Evolutionary conservation across 169 alveolate species (phyloP), one percentile per base, ranked within the genome.

Genomic region (Cryptosporidium felis): DNA sequence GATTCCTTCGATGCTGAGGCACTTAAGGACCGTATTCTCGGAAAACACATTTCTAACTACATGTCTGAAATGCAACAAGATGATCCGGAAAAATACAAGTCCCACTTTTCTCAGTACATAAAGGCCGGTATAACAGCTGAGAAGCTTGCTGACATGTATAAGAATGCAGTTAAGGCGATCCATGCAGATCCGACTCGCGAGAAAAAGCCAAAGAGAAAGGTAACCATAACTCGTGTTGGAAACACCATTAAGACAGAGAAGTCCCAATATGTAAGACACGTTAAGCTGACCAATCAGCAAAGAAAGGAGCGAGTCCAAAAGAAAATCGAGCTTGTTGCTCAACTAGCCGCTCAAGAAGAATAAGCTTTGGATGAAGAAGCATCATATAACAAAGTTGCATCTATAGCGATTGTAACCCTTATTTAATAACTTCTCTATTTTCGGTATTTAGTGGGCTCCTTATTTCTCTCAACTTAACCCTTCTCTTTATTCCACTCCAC

Each of bases 11-110:
- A 97, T 82, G 98, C 99, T 21, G 98, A 95, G 80, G 99, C 90
- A 46, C 99, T 97, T 94, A 96, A 98, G 82, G 97, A 96, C 41
- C 97, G 99, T 90, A 98, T 98, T 89, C 95, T 95, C 82, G 99
- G 99, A 40, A 91, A 89, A 45, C 99, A 98, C 91, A 99, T 97
- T 60, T 98, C 99, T 53, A 94, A 94, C 81, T 97, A 96, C 96
- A 96, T 98, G 99, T 94, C 94, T 41, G 85, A 90, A n/a, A 93
- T 96, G 88, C 94, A 97, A 93, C 98, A 96, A 85, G 99, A 97
- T 82, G 98, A 97, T 82, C 97, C 97, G 18, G 99, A 96, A 61
- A 95, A 94, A 89, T 97, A 94, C 96, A 91, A 94, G 89, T 92
- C 92, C 21, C 99, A 97, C 92, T 98, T 98, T 94, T 85, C 97